Conservation (phyloP, 2,329 filamentous ascomycete genomes). For the Rhinocladiella similis region DNA sequence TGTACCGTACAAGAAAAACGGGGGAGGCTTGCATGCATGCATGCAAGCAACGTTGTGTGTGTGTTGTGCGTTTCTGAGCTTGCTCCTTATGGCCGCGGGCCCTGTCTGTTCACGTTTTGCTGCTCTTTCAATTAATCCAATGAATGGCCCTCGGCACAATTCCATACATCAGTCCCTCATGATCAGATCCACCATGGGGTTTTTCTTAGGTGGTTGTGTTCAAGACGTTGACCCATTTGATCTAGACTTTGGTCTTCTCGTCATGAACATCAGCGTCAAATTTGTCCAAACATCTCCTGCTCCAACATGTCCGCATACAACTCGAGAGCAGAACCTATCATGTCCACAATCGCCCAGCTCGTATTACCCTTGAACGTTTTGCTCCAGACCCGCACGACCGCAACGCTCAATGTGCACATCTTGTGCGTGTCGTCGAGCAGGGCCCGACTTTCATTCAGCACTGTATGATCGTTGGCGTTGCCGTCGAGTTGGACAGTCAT, state of each 20-base stretch:
- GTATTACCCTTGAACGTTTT: conserved; percentile 52
- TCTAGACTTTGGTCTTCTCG: not conserved
- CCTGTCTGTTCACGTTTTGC: too few relatives aligned
- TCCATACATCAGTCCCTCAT: too few relatives aligned
- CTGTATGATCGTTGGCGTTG: conserved; percentile 24
- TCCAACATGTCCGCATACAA: conserved; percentile 49
- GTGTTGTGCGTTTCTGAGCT: too few relatives aligned
- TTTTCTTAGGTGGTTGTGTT: too few relatives aligned
- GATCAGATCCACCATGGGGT: too few relatives aligned
- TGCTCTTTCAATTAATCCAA: too few relatives aligned
- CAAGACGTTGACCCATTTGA: too few relatives aligned
- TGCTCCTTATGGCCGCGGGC: too few relatives aligned
- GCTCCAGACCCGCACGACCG: conserved; percentile 51
- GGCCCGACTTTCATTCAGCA: conserved; percentile 34
- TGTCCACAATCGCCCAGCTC: conserved; percentile 51
- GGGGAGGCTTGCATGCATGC: too few relatives aligned
- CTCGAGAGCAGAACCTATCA: conserved; percentile 48
- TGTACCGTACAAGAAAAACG: too few relatives aligned
- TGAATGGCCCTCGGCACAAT: too few relatives aligned
- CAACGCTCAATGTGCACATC: conserved; percentile 47
- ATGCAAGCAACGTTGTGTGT: too few relatives aligned
- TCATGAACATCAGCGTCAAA: not conserved
- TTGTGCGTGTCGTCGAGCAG: conserved; percentile 45
- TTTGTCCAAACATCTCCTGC: conserved; percentile 24
- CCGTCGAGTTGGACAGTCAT: conserved; percentile 39